Evolutionary conservation across 805 yeast species (phyloP).

Genomic region (Saccharomycopsis olivae): DNA sequence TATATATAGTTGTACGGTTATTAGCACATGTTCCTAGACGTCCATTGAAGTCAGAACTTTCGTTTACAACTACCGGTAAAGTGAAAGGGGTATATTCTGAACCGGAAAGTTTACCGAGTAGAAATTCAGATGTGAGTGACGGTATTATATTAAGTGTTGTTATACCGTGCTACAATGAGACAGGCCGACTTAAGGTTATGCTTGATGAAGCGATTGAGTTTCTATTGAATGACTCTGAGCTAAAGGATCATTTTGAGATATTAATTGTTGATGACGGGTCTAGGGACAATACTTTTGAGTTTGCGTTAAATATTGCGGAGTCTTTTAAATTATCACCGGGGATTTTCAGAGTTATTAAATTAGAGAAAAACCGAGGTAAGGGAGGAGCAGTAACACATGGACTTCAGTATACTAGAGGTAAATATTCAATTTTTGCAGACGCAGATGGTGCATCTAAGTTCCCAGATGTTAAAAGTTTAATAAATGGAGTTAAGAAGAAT

Average conservation of each 20-base stretch:
- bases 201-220: conserved; percentile 55
- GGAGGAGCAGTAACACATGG: conserved; percentile 98
- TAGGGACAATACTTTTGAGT: conserved; percentile 63
- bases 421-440: conserved; percentile 77
- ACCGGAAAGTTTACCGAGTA: conserved; percentile 7
- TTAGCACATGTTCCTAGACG: conserved; percentile 16
- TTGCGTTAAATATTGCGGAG: conserved; percentile 50
- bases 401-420: conserved; percentile 61
- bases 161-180: conserved; percentile 91
- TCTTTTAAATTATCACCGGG: conserved; percentile 40
- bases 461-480: conserved; percentile 48
- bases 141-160: conserved; percentile 33
- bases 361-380: conserved; percentile 78
- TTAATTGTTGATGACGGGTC: conserved; percentile 90
- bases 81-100: conserved; percentile 6
- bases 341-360: conserved; percentile 56
- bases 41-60: conserved; percentile 11
- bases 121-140: conserved; percentile 1
- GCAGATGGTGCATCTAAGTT: conserved; percentile 95
- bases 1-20: conserved; percentile 2
- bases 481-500: conserved; percentile 28
- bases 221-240: conserved; percentile 28
- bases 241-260: conserved; percentile 51
- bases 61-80: conserved; percentile 10
- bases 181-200: conserved; percentile 58